Base-by-base conservation (phyloP, 179 eudicot genomes). In the Camellia oleifera region DNA sequence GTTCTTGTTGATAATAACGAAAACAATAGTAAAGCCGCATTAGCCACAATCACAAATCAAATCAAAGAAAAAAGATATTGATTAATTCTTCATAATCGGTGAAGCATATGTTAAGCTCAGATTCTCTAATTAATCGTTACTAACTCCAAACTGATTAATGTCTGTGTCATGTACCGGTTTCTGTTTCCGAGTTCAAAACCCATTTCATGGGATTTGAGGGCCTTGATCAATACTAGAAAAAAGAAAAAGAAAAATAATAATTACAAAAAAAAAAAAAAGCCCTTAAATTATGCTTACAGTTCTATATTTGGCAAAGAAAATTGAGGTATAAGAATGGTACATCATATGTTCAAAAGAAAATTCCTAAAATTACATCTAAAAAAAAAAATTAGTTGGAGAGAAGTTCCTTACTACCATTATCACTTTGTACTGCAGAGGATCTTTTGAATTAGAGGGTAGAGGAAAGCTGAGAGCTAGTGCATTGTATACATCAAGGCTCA, bases 391-490 rank as follows among this genome's bases (percentile, higher is more conserved):
- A 17, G 62, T 9, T 3, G 5, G 23, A 76, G 15, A 45, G 44
- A 65, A 77, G 48, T 11, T 77, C 73, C 13, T 13, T 26, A 26
- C 4, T 48, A 52, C 42, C n/a, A 3, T 73, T 75, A 32, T 32
- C 70, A 58, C 45, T 76, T 62, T 17, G 46, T 82, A 61, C 57
- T 75, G 82, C 78, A 87, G 90, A 80, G 78, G 65, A 58, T 77
- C 80, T 73, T 58, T 61, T 68, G 77, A 75, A 63, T 62, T 78
- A 17, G 80, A 78, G 32, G 84, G 82, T 52, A 79, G 57, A 71
- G 69, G 69, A 67, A 83, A 75, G 76, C 62, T 74, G 69, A 48
- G 76, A 44, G 53, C 81, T 78, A 66, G 53, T 65, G 10, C 78
- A 76, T 65, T 11, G 45, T 45, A 42, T 61, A 18, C 48, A 50